Base-by-base conservation (phyloP, 768 basidiomycete species). In the Coprinellus micaceus region DNA sequence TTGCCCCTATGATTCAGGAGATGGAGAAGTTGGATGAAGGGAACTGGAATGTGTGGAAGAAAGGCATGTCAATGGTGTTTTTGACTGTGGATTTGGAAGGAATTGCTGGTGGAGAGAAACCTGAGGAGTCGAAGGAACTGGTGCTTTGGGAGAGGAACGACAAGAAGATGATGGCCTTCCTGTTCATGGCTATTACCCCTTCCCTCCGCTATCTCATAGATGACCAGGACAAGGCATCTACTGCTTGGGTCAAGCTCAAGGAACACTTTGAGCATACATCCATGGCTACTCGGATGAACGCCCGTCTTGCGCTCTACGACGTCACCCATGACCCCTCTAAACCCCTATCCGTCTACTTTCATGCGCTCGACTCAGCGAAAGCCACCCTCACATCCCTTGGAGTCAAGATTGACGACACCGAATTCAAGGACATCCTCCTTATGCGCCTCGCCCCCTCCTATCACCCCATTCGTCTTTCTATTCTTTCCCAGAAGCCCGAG, bases 341-440 rank as follows among this genome's bases (percentile, higher is more conserved):
- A 2, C 57, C 60, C 24, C 56, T 65, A 24, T 13, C n/a, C 40
- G 24, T 33, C 36, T 65, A 63, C 47, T 25, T 64, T 26, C 58
- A 61, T 24, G 30, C 55, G 9, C 54, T 65, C 29, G 10, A 25
- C n/a, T 21, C 58, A 12, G 53, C 58, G 25, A 25, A 45, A 15
- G 47, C 48, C 17, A 58, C 54, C n/a, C 52, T 65, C 13, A n/a
- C 39, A 21, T 54, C 60, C 22, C 45, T 60, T 21, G 50, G 51
- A 5, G 49, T 53, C 51, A 52, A 37, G 11, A 51, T 63, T 19
- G 52, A 61, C 0, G 54, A 65, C 47, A 53, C 52, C 19, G 56
- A 65, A 24, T 53, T 62, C 58, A 59, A 51, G 24, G 61, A 64
- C 48, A 60, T 64, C 12, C 55, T 64, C n/a, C 60, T 65, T 50